Conservation (phyloP, 2,329 filamentous ascomycete genomes). For the Alternaria incomplexa region DNA sequence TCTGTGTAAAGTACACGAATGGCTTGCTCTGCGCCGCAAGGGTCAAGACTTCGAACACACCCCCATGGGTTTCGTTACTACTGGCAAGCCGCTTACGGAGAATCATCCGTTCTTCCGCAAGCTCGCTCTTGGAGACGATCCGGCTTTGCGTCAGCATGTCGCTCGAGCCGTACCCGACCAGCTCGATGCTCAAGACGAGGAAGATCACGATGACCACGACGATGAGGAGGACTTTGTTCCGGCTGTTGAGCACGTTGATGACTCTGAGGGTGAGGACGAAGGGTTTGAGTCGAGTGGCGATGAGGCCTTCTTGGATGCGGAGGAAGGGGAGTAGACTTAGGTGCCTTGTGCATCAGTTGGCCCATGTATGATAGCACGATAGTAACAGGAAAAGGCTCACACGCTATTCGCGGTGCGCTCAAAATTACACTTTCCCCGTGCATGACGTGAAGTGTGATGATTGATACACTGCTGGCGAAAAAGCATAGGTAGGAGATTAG, state of each 20-base stretch:
- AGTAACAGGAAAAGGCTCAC: background rate
- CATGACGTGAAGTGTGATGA: background rate
- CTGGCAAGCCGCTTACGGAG: constrained; percentile 56
- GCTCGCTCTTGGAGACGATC: constrained; percentile 2
- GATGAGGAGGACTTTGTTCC: constrained; percentile 23
- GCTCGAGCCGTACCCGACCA: constrained; percentile 13
- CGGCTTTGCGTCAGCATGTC: constrained; percentile 14
- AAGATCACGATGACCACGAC: constrained; percentile 12
- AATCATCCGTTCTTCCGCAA: constrained; percentile 61
- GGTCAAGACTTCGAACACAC: constrained; percentile 65
- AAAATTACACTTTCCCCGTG: background rate
- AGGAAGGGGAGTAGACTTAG: background rate
- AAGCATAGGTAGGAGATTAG: no score
- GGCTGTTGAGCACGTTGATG: constrained; percentile 16
- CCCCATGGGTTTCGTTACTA: constrained; percentile 64
- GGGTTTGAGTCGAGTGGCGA: constrained; percentile 7
- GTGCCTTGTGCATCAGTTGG: background rate
- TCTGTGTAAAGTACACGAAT: constrained; percentile 55
- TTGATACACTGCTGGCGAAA: no score
- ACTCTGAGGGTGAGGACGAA: constrained; percentile 19
- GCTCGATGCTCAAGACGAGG: constrained; percentile 3
- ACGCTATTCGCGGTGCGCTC: background rate
- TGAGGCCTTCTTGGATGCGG: constrained; percentile 3
- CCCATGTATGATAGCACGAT: background rate
- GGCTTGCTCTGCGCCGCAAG: constrained; percentile 61